A percentile compares a stretch with the other conserved stretches of the same genome.
phyloP scores from a whole-genome alignment of 306 rosid species.

The Prunus mume region DNA sequence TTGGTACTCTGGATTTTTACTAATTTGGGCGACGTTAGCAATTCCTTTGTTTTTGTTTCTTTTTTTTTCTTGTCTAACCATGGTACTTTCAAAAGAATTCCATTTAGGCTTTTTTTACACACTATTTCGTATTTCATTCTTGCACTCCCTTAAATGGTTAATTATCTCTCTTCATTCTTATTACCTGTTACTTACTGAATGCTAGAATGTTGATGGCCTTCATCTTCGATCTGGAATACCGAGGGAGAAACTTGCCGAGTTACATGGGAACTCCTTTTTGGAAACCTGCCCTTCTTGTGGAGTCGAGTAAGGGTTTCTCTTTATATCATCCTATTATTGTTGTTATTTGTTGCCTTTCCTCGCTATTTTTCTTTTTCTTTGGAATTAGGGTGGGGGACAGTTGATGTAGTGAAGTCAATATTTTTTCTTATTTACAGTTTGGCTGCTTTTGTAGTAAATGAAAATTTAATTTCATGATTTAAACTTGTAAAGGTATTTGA shows the following conservation, averaged over 20 bases:
- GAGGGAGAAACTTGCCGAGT: slow-evolving; percentile 89
- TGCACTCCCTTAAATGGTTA: slow-evolving; percentile 10
- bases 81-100: background rate
- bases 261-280: slow-evolving; percentile 98
- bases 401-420: background rate
- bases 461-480: slow-evolving; percentile 24
- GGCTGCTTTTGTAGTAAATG: slow-evolving; percentile 1
- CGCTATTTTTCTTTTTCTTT: slow-evolving; percentile 3
- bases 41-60: background rate
- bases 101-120: background rate
- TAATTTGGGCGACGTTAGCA: background rate
- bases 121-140: background rate
- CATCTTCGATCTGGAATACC: slow-evolving; percentile 98
- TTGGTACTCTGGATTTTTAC: background rate
- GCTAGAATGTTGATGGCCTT: slow-evolving; percentile 96
- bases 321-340: background rate
- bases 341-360: background rate
- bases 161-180: background rate
- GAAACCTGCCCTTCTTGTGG: slow-evolving; percentile 94
- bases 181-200: slow-evolving; percentile 20
- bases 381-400: background rate
- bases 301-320: slow-evolving; percentile 61
- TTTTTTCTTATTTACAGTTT: slow-evolving; percentile 5
- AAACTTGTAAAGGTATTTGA: slow-evolving; percentile 61
- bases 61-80: background rate